phyloP scores from a whole-genome alignment of 345 rosid genomes.

The Aegle marmelos region DNA sequence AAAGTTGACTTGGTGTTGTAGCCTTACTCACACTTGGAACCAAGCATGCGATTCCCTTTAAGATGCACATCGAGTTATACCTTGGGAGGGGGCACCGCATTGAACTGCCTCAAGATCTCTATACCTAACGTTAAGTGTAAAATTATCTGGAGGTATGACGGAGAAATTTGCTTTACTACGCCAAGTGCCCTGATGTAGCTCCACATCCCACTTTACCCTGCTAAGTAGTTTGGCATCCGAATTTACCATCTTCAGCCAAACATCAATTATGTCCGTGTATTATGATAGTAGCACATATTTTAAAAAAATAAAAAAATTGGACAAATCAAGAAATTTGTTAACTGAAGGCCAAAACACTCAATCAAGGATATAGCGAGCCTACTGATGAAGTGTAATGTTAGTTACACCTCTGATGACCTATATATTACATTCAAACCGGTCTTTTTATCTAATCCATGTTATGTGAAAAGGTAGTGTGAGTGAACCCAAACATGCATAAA shows the following conservation, averaged over 20 bases:
- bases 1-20: neutral
- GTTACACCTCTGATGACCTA: no score
- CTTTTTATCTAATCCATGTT: no score
- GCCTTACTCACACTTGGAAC: neutral
- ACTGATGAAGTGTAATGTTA: no score
- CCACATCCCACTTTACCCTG: neutral
- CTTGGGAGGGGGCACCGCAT: neutral
- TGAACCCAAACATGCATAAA: fast-evolving
- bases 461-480: no score
- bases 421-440: no score
- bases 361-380: no score
- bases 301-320: no score
- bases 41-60: no score
- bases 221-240: neutral
- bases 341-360: no score
- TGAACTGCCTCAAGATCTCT: neutral
- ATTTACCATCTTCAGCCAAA: neutral
- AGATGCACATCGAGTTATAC: no score
- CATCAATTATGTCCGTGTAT: neutral
- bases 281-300: no score
- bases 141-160: neutral
- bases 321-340: no score
- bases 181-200: neutral
- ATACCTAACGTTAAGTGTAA: neutral
- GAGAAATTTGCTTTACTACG: neutral